Conservation (phyloP, 805 yeast species). For the Wickerhamiella australiensis region DNA sequence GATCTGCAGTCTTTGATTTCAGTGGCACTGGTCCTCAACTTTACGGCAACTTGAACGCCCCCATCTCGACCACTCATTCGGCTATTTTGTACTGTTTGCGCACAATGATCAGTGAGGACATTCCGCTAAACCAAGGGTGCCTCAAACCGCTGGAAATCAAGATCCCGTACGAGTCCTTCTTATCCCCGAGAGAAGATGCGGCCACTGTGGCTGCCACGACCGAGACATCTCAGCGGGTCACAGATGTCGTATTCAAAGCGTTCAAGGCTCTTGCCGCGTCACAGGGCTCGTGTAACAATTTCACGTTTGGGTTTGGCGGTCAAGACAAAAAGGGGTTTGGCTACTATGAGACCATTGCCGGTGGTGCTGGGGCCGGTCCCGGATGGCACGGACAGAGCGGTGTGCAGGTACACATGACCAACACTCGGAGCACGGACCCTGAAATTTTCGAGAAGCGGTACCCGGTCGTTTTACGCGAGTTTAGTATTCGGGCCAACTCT, state of each 20-base stretch:
- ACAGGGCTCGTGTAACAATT: slow-evolving; percentile 90
- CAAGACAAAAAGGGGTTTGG: slow-evolving; percentile 55
- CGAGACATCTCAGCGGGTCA: slow-evolving; percentile 84
- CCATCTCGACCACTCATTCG: slow-evolving; percentile 76
- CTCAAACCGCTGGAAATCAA: slow-evolving; percentile 60
- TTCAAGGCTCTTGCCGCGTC: slow-evolving; percentile 87
- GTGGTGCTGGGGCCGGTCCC: slow-evolving; percentile 89
- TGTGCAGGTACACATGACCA: slow-evolving; percentile 91
- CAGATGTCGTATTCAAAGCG: slow-evolving; percentile 78
- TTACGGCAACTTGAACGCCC: slow-evolving; percentile 86
- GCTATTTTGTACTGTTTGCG: slow-evolving; percentile 82
- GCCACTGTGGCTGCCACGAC: slow-evolving; percentile 96
- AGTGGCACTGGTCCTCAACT: slow-evolving; percentile 77
- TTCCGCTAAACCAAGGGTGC: slow-evolving; percentile 92
- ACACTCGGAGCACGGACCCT: slow-evolving; percentile 83
- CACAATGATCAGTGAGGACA: slow-evolving; percentile 71
- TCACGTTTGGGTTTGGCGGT: slow-evolving; percentile 81
- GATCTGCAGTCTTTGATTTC: slow-evolving; percentile 68
- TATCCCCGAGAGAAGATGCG: slow-evolving; percentile 70
- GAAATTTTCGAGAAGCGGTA: slow-evolving; percentile 81
- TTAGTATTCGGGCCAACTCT: slow-evolving; percentile 54
- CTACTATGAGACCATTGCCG: slow-evolving; percentile 88
- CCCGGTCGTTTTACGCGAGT: slow-evolving; percentile 67
- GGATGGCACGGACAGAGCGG: slow-evolving; percentile 79
- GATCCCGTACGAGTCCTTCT: slow-evolving; percentile 49